A percentile compares a stretch with the other conserved stretches of the same genome.
phyloP scores from a whole-genome alignment of 2,329 filamentous ascomycete species.

The Talaromyces amestolkiae region DNA sequence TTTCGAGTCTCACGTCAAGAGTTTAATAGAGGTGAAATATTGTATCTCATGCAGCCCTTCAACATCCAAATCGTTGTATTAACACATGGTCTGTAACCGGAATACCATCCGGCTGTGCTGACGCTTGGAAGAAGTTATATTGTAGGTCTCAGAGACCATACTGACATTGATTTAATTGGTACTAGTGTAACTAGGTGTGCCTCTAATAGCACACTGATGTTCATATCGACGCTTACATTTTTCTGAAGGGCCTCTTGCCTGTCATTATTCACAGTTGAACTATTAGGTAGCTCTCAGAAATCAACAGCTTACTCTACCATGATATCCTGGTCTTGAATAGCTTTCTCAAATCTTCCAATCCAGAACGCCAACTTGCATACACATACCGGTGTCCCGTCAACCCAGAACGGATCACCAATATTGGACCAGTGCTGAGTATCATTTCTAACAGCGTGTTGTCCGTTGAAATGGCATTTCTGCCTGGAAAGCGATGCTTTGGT shows the following conservation, averaged over 20 bases:
- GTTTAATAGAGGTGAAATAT: background rate
- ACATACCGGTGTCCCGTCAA: constrained; percentile 12
- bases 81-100: background rate
- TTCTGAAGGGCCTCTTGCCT: background rate
- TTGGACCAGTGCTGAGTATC: constrained; percentile 3
- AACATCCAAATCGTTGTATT: background rate
- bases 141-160: too few relatives aligned
- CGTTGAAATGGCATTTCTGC: background rate
- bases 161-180: too few relatives aligned
- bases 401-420: background rate
- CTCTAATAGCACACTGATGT: background rate
- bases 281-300: background rate
- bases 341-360: constrained; percentile 1
- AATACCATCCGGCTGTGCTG: too few relatives aligned
- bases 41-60: background rate
- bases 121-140: too few relatives aligned
- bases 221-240: background rate
- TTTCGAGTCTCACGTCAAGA: background rate
- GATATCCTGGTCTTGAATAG: background rate
- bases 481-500: background rate
- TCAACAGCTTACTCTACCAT: background rate
- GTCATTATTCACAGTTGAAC: background rate
- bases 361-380: constrained; percentile 10
- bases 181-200: background rate
- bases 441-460: background rate